A percentile compares a stretch with the other conserved stretches of the same genome.
phyloP scores from a whole-genome alignment of 495 filamentous ascomycete genomes.

The Aspergillus cristatus region DNA sequence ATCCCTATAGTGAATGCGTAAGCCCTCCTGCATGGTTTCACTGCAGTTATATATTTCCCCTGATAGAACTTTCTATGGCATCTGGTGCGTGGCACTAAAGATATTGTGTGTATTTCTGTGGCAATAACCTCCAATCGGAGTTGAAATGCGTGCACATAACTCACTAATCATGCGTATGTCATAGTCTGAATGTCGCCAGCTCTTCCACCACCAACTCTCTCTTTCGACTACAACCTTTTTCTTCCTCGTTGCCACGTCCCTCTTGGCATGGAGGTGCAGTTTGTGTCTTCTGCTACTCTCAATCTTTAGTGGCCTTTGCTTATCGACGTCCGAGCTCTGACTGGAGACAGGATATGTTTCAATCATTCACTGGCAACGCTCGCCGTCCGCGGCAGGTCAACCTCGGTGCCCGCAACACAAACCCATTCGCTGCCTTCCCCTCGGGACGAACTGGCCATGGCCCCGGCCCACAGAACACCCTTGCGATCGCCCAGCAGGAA shows the following conservation, averaged over 20 bases:
- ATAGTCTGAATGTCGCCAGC: conserved; percentile 11
- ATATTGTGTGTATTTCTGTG: not conserved
- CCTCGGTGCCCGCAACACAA: conserved; percentile 73
- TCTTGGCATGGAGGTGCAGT: conserved; percentile 19
- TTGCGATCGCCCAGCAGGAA: conserved; percentile 80
- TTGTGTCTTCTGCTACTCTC: conserved; percentile 10
- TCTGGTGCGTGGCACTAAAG: conserved; percentile 1
- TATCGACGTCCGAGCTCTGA: conserved; percentile 1
- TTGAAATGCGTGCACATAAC: conserved; percentile 7
- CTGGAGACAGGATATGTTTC: conserved; percentile 59
- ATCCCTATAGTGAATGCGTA: too few relatives aligned
- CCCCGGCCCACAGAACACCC: conserved; percentile 57
- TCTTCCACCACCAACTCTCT: too few relatives aligned
- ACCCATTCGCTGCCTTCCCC: conserved; percentile 60
- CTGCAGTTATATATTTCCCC: too few relatives aligned
- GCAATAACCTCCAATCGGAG: not conserved
- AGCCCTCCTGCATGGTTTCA: too few relatives aligned
- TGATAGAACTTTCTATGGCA: too few relatives aligned
- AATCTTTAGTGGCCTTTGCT: not conserved
- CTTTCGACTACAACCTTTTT: conserved; percentile 8
- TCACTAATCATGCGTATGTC: conserved; percentile 25
- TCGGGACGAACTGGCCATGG: conserved; percentile 31
- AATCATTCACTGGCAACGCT: conserved; percentile 79
- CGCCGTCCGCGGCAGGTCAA: conserved; percentile 85
- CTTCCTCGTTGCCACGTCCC: conserved; percentile 1